Evolutionary conservation across 345 rosid genomes (phyloP), one percentile per base, ranked within the genome.

Genomic region (Camelina laxa): DNA sequence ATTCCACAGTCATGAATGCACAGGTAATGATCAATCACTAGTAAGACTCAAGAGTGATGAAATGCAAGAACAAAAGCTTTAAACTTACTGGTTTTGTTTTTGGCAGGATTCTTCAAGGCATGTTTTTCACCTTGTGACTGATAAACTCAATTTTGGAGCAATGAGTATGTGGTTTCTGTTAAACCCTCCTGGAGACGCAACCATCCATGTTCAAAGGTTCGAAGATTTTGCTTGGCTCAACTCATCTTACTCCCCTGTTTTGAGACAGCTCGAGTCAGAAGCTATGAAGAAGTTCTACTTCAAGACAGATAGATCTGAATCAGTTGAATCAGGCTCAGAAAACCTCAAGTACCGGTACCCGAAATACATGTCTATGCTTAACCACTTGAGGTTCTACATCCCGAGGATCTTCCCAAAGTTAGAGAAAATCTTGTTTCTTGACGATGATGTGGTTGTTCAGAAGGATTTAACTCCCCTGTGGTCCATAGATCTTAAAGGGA

Each of bases 381-480:
- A 83, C 66, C 90, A 89, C 65, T 73, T 89, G 56, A 79, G 92
- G n/a, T 87, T 89, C 75, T 87, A 87, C 78, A 36, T 84, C 42
- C 90, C 90, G 0, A 81, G 71, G 62, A 65, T 89, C 39, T 87
- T 70, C 75, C 96, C 96, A 16, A 79, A 76, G 75, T 38, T 89
- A 69, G 78, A 80, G 9, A 89, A 87, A 72, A 80, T 87, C 17
- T 57, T 89, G 75, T 89, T 86, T 70, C 80, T 89, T 24, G 96
- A 89, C 20, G 89, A 87, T 42, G 96, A 89, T 31, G 84, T 87
- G 2, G 90, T 89, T 56, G 90, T 87, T 49, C 92, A 87, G 81
- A 87, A 81, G 71, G 96, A 89, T 16, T 68, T 89, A 63, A 42
- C 83, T 10, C 58, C 74, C 3, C 73, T 89, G 42, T 89, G 85